Percentiles rank a stretch among this genome's conserved stretches.
phyloP scores from a whole-genome alignment of 371 early-diverging fungal species.

The Lichtheimia hyalospora region DNA sequence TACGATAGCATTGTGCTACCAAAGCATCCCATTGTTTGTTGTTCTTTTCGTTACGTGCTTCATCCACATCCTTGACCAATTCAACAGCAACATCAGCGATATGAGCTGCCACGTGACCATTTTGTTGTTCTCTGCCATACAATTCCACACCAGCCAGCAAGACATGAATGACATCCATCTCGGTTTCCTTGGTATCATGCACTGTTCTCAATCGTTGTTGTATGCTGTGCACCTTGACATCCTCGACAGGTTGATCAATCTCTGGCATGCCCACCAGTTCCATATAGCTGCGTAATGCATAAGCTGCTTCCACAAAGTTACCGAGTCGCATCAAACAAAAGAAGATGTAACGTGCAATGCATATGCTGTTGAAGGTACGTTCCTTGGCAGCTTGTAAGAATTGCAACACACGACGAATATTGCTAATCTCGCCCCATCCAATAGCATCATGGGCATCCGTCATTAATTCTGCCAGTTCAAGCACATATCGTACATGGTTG shows the following conservation, averaged over 20 bases:
- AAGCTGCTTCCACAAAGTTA: conserved; percentile 69
- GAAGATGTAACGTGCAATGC: conserved; percentile 61
- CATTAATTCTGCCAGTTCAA: conserved; percentile 23
- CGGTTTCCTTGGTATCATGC: conserved; percentile 1
- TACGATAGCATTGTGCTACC: conserved; percentile 41
- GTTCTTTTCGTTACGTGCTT: background rate
- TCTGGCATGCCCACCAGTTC: conserved; percentile 41
- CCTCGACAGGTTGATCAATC: background rate
- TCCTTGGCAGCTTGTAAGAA: conserved; percentile 59
- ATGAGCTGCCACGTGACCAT: conserved; percentile 36
- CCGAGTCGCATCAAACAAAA: conserved; percentile 58
- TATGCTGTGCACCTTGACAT: background rate
- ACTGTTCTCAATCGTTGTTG: background rate
- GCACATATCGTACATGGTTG: background rate
- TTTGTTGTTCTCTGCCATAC: conserved; percentile 39
- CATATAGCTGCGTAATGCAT: conserved; percentile 63
- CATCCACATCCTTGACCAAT: background rate
- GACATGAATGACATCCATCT: conserved; percentile 32
- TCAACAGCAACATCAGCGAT: conserved; percentile 39
- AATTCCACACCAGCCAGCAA: conserved; percentile 46
- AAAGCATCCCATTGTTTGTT: background rate
- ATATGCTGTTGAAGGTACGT: conserved; percentile 71
- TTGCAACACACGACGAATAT: conserved; percentile 27
- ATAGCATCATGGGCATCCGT: conserved; percentile 32
- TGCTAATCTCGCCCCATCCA: conserved; percentile 37